Conservation (phyloP, 495 filamentous ascomycete genomes). For the Cetradonia linearis region DNA sequence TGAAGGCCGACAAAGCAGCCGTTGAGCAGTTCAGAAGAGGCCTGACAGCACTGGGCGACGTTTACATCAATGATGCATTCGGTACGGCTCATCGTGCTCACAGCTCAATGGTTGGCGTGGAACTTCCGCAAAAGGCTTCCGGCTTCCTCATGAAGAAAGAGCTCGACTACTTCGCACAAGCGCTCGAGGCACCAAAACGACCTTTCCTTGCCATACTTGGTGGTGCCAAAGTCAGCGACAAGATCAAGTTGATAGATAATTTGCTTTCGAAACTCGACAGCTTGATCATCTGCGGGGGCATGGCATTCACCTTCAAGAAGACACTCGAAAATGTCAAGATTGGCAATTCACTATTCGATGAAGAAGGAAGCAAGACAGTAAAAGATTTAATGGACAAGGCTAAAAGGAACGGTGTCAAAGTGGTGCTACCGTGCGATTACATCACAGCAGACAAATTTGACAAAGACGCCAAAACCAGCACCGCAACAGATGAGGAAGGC, state of each 20-base stretch:
- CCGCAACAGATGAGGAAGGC: conserved; percentile 76
- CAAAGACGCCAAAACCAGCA: conserved; percentile 68
- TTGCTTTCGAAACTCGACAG: conserved; percentile 93
- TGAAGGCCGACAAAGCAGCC: conserved; percentile 88
- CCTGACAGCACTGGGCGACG: conserved; percentile 85
- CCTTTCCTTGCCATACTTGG: conserved; percentile 99
- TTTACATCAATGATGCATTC: conserved; percentile 99
- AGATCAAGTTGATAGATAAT: conserved; percentile 99
- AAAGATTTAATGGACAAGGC: conserved; percentile 84
- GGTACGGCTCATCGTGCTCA: conserved; percentile 96
- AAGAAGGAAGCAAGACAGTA: conserved; percentile 89
- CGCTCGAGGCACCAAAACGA: conserved; percentile 81
- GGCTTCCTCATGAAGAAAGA: conserved; percentile 99
- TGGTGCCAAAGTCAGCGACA: conserved; percentile 96
- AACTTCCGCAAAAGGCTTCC: conserved; percentile 89
- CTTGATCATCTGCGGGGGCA: conserved; percentile 92
- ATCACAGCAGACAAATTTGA: conserved; percentile 91
- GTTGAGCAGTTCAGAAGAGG: conserved; percentile 91
- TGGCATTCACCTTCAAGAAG: conserved; percentile 99
- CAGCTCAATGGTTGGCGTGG: conserved; percentile 96
- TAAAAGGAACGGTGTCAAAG: conserved; percentile 87
- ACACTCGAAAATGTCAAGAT: conserved; percentile 82
- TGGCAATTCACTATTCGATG: conserved; percentile 87
- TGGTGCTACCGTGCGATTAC: conserved; percentile 91
- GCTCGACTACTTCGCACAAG: conserved; percentile 97